These are phyloP conservation scores for Pachysandra terminalis DNA, from an alignment of 164 flowering plant genomes.

Conservation along the genomic window DNA sequence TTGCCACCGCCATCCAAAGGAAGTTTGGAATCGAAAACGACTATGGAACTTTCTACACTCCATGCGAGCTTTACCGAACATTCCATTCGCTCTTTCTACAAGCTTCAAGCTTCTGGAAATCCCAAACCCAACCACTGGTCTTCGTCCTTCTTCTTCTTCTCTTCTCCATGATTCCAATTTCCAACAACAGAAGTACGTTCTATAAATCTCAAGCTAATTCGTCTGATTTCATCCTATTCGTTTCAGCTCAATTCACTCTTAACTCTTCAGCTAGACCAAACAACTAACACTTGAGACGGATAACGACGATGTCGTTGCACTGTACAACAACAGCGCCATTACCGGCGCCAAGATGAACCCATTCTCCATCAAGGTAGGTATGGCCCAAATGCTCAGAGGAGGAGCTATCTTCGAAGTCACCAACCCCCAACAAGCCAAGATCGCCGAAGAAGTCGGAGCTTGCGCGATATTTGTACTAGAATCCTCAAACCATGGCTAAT, in stretches of 20 bases:
- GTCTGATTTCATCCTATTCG: too few species aligned
- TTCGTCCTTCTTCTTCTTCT: neutral
- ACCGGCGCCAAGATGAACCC: conserved; percentile 43
- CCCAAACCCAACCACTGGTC: neutral
- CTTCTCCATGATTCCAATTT: too few species aligned
- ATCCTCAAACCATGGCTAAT: conserved; percentile 49
- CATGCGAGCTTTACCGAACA: neutral
- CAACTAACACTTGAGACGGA: conserved; percentile 36
- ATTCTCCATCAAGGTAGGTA: conserved; percentile 54
- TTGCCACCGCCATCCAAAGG: too few species aligned
- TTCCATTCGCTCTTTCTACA: neutral
- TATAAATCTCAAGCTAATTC: too few species aligned
- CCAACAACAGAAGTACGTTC: too few species aligned
- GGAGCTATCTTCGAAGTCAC: conserved; percentile 63
- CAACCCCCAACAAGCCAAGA: conserved; percentile 50
- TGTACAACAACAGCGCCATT: conserved; percentile 47
- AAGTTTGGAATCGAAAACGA: neutral
- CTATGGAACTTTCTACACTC: neutral
- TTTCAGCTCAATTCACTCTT: too few species aligned
- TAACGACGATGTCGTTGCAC: conserved; percentile 33
- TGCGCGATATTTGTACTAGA: conserved; percentile 43
- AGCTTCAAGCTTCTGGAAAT: conserved; percentile 18
- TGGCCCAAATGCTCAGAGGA: conserved; percentile 69
- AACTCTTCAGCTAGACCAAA: neutral
- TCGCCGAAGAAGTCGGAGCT: conserved; percentile 80